Base-by-base conservation (phyloP, 495 filamentous ascomycete genomes). In the Aspergillus bridgeri region DNA sequence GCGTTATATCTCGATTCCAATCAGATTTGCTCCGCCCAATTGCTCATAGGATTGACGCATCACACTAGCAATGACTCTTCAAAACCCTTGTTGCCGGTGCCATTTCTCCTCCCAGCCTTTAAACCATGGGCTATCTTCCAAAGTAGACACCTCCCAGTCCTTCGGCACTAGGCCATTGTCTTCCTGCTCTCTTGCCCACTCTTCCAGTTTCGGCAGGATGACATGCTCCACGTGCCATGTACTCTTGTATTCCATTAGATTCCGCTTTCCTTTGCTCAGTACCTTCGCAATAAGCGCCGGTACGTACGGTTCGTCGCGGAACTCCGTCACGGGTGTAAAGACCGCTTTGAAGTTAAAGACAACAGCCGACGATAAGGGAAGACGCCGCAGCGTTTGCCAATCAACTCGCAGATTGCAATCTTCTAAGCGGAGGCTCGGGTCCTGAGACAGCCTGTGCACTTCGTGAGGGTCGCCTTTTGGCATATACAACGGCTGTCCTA, bases 341-440 rank as follows among this genome's bases (percentile, higher is more conserved):
- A 96, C 68, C 0, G 87, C 92, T 66, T 94, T 96, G 83, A 92
- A 96, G 67, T 96, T 96, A 73, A 96, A 96, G 3, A 90, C 81
- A 8, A 96, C 73, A 0, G 80, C 85, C 0, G 81, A 89, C 0
- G 86, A 89, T 5, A 96, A 70, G 2, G 92, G 92, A 1, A 96
- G 75, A 23, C 92, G 82, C 13, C 92, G 84, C 18, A 96, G 79
- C 0, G 92, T 96, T 71, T 96, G 92, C 89, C 91, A 94, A 68
- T 96, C 92, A 3, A 94, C 91, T n/a, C 92, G 83, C 15, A 96
- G 79, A 55, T 86, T 71, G 61, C 88, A 78, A 21, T 89, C 82
- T 0, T 80, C 75, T n/a, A 87, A 62, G 6, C 65, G 69, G 6
- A 94, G 70, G 6, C 77, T 61, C 2, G 81, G 71, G 48, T 83